Evolutionary conservation across 192 early-diverging fungal species (phyloP), one percentile per base, ranked within the genome.

Genomic region (Phycomyces nitens): DNA sequence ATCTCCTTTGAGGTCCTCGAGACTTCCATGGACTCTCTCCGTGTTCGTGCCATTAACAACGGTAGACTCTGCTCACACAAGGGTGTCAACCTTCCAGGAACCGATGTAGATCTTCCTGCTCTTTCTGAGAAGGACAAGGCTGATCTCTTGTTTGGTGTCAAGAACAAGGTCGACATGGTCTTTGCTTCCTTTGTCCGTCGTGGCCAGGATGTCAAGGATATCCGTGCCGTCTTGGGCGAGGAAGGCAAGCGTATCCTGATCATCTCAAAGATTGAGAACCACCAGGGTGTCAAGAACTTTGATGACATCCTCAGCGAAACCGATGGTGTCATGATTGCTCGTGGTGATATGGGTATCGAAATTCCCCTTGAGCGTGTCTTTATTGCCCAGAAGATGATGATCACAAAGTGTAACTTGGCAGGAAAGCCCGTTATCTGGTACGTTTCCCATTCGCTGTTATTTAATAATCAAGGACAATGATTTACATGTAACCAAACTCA

Each of bases 271-370:
- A 97, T 99, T 67, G 97, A 99, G 80, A 94, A 91, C 68, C 93
- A 94, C 69, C 94, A 99, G 81, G 97, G 95, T 63, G 86, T 99
- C 34, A 84, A 90, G 77, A 98, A 99, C 84, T 97, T 99, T 91
- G 97, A 98, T 78, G 95, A 95, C 65, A 99, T 99, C 69, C 79
- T 99, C 47, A 77, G 68, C 29, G 95, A 88, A 53, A 90, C 94
- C 16, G 97, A 99, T 78, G 97, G 95, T 61, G 88, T 99, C 60
- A 99, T 99, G 97, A 90, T 98, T 75, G 97, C 97, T 43, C 93
- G 97, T 78, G 97, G 97, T 73, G 68, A 98, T 76, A 78, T 99
- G 54, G 97, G 97, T 62, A 95, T 97, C 38, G 97, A 99, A 79
- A 95, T 97, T 56, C 97, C 95, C 23, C 85, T 92, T 22, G 91